phyloP scores from a whole-genome alignment of 2,329 filamentous ascomycete species.

The Alternaria angustiovoidea region DNA sequence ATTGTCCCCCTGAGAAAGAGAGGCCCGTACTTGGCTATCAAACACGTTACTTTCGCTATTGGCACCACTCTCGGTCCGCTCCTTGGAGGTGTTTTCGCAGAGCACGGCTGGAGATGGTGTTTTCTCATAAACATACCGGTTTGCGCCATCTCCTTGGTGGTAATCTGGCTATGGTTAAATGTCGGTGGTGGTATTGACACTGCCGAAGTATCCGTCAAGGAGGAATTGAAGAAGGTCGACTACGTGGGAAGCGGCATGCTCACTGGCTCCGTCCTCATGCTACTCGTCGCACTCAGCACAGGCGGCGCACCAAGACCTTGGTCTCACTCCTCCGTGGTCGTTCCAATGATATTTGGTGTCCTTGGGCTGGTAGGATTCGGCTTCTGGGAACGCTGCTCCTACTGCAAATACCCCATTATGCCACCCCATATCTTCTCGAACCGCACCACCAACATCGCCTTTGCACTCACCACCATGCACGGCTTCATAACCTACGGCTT shows the following conservation, averaged over 20 bases:
- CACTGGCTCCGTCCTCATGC: constrained; percentile 49
- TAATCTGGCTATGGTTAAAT: constrained; percentile 45
- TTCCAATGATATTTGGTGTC: constrained; percentile 56
- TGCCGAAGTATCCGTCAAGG: constrained; percentile 17
- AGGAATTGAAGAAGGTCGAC: constrained; percentile 48
- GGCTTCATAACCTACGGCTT: constrained; percentile 40
- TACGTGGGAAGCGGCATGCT: constrained; percentile 56
- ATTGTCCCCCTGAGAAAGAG: constrained; percentile 59
- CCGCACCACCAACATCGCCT: constrained; percentile 50
- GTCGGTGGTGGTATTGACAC: constrained; percentile 27
- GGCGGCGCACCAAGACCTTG: constrained; percentile 57
- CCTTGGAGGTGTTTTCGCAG: constrained; percentile 43
- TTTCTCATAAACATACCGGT: constrained; percentile 54
- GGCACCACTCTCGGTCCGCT: constrained; percentile 43
- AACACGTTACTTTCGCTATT: constrained; percentile 34
- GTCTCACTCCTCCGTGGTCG: constrained; percentile 51
- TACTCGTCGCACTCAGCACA: constrained; percentile 57
- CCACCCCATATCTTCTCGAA: constrained; percentile 56
- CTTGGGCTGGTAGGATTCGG: constrained; percentile 51
- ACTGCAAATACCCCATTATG: constrained; percentile 48
- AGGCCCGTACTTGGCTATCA: constrained; percentile 51
- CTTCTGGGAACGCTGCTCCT: constrained; percentile 51
- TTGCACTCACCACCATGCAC: constrained; percentile 44
- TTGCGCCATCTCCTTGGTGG: constrained; percentile 33
- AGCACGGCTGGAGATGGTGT: constrained; percentile 56